phyloP scores from a whole-genome alignment of 1,284 basidiomycete genomes.

The Cutaneotrichosporon cavernicola region DNA sequence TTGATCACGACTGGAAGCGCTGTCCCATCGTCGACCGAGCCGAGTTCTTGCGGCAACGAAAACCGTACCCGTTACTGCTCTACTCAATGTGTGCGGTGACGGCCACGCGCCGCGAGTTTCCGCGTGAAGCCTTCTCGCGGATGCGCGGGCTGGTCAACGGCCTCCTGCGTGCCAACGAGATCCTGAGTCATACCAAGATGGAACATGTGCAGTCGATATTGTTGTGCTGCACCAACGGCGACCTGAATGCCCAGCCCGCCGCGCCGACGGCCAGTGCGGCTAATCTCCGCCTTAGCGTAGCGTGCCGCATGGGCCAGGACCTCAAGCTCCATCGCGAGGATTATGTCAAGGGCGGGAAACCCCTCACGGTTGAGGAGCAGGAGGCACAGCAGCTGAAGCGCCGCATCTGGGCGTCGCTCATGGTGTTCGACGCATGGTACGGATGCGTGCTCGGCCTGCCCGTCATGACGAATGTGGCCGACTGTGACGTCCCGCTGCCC shows the following conservation, averaged over 20 bases:
- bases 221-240: slow-evolving; percentile 55
- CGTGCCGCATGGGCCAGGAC: slow-evolving; percentile 91
- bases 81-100: slow-evolving; percentile 92
- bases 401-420: slow-evolving; percentile 84
- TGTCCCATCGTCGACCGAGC: slow-evolving; percentile 81
- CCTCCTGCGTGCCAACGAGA: slow-evolving; percentile 83
- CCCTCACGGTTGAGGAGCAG: slow-evolving; percentile 41
- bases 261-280: slow-evolving; percentile 51
- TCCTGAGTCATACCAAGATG: slow-evolving; percentile 79
- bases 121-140: slow-evolving; percentile 76
- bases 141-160: slow-evolving; percentile 80
- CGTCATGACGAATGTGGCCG: slow-evolving; percentile 85
- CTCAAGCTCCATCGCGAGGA: slow-evolving; percentile 77
- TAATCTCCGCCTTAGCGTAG: slow-evolving; percentile 51
- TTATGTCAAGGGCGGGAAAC: slow-evolving; percentile 22
- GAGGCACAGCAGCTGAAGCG: slow-evolving; percentile 72
- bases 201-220: slow-evolving; percentile 86
- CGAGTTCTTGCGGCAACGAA: slow-evolving; percentile 68
- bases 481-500: slow-evolving; percentile 87
- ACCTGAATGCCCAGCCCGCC: slow-evolving; percentile 52
- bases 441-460: slow-evolving; percentile 54
- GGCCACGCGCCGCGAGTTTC: slow-evolving; percentile 77
- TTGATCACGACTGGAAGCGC: slow-evolving; percentile 76
- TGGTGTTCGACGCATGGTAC: slow-evolving; percentile 84
- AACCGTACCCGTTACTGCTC: slow-evolving; percentile 63